Evolutionary conservation across 257 asterid genomes (phyloP), one percentile per base, ranked within the genome.

Genomic region (Anisodus tanguticus): DNA sequence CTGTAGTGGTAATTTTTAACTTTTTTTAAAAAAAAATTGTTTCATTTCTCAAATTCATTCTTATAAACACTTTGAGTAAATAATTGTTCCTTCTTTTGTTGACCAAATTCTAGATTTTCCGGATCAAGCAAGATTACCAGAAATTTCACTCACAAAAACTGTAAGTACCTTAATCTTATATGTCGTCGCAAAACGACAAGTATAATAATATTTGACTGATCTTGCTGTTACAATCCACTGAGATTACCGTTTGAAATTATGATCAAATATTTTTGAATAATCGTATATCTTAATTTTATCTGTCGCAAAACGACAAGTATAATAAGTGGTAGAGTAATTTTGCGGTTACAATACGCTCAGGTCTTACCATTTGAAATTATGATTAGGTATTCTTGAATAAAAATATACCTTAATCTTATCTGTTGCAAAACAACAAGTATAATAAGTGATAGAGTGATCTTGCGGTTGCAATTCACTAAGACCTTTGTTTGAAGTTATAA

Each of bases 121-220:
- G 98, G 51, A 87, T 95, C 86, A 97, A 95, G 93, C 98, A 97
- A 88, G 99, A 95, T 84, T 95, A 95, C 85, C 98, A 93, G 84
- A 97, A 95, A 87, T 88, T 90, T 85, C 95, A 94, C 69, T 93
- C 98, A 22, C 97, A 91, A 84, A 97, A 95, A 88, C 68, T 89
- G 98, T 95, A 87, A 92, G 98, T 82, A 12, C 62, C 49, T 81
- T 80, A 1, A 37, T 60, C 5, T 51, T 19, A 60, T 26, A 3
- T 9, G 45, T 41, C 45, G 45, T 6, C 45, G 5, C 6, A 41
- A 41, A 41, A 41, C 45, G 45, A 41, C 45, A 41, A 2, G 45
- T 41, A 41, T 31, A 41, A 41, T 41, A 41, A 41, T 4, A 3
- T 4, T 41, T 3, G 45, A 41, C 6, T 41, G 45, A 41, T 3